A percentile compares a stretch with the other conserved stretches of the same genome.
Conservation (phyloP, 441 rosid genomes). For the Pelargonium citronellum region DNA sequence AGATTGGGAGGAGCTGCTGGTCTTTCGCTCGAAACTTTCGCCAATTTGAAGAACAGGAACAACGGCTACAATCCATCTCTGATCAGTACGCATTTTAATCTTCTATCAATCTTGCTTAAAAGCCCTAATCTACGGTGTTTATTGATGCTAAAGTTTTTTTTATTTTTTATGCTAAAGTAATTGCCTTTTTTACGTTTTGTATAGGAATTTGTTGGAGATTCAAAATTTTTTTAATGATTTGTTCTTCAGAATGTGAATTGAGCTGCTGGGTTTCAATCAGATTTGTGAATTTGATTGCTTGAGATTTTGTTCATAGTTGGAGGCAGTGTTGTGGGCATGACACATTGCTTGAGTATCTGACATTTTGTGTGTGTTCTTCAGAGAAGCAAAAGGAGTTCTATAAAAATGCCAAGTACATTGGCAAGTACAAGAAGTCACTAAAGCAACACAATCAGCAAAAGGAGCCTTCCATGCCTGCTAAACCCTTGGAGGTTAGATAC, state of each 20-base stretch:
- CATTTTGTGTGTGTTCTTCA: conserved; percentile 23
- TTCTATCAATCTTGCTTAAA: not conserved
- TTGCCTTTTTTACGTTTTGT: not conserved
- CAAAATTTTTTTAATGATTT: not conserved
- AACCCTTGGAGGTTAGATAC: conserved; percentile 32
- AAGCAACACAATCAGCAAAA: conserved; percentile 44
- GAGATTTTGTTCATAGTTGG: not conserved
- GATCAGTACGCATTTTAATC: conserved; percentile 37
- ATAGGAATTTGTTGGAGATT: not conserved
- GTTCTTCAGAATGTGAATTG: not conserved
- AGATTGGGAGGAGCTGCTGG: conserved; percentile 67
- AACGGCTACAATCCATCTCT: conserved; percentile 58
- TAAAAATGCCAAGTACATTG: conserved; percentile 75
- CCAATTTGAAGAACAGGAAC: conserved; percentile 53
- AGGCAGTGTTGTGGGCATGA: not conserved
- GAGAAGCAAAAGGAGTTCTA: conserved; percentile 75
- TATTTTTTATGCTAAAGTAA: not conserved
- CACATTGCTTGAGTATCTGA: not conserved
- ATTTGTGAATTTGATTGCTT: not conserved
- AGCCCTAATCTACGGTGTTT: not conserved
- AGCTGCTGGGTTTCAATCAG: not conserved
- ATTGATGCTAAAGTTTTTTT: no score
- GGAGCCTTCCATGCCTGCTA: conserved; percentile 19
- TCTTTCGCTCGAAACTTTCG: conserved; percentile 79
- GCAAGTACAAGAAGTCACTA: conserved; percentile 60